phyloP scores from a whole-genome alignment of 345 rosid species.

The Turritis glabra region DNA sequence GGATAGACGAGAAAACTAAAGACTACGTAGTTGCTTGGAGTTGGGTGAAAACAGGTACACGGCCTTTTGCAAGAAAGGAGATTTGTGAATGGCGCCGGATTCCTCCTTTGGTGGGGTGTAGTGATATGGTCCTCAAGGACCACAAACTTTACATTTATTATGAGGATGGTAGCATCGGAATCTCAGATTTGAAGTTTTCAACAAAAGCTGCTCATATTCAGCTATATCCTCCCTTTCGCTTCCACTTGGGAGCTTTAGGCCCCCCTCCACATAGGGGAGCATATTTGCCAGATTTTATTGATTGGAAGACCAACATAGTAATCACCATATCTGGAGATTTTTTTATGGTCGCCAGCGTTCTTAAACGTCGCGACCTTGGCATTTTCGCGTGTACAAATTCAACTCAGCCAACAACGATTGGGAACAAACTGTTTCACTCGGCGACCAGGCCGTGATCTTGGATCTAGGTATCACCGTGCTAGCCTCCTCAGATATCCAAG shows the following conservation, averaged over 20 bases:
- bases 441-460: not conserved
- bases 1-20: not conserved
- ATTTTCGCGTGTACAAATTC: not conserved
- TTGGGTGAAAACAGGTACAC: not conserved
- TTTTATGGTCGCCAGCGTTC: not conserved
- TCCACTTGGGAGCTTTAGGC: not conserved
- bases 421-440: not conserved
- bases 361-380: not conserved
- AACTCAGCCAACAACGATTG: not conserved
- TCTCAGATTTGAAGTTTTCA: not conserved
- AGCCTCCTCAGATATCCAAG: not conserved
- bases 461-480: not conserved
- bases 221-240: not conserved
- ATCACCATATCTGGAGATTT: not conserved
- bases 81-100: not conserved
- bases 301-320: not conserved
- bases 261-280: not conserved
- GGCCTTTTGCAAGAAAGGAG: not conserved
- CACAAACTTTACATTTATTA: not conserved
- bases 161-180: not conserved
- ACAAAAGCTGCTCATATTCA: not conserved
- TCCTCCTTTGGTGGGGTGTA: not conserved
- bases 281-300: not conserved
- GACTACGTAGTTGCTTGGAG: not conserved
- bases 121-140: not conserved